phyloP scores from a whole-genome alignment of 139 green algal genomes.

The Asterochloris erici region DNA sequence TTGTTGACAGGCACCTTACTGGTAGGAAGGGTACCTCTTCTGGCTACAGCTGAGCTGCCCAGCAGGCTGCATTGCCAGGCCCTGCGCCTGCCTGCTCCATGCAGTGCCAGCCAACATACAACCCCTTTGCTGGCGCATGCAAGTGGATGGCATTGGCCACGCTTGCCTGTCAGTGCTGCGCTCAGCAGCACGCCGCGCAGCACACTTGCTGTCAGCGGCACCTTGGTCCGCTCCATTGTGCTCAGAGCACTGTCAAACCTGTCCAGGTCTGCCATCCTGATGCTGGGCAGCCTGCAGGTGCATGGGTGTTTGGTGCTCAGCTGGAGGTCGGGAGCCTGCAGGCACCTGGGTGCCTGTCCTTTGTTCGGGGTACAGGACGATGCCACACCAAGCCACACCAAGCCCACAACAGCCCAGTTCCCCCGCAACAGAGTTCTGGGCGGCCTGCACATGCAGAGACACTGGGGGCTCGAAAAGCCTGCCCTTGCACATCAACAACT shows the following conservation, averaged over 20 bases:
- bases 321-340: too few relatives aligned
- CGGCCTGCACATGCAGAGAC: too few relatives aligned
- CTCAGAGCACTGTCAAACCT: not conserved
- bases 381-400: too few relatives aligned
- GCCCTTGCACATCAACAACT: too few relatives aligned
- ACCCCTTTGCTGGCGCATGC: not conserved
- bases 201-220: conserved; percentile 10
- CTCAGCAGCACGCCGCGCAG: conserved; percentile 18
- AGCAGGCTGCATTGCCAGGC: not conserved
- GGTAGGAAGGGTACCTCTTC: too few relatives aligned
- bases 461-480: too few relatives aligned
- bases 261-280: conserved; percentile 29
- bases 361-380: too few relatives aligned
- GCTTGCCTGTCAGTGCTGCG: conserved; percentile 2
- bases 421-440: too few relatives aligned
- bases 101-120: not conserved
- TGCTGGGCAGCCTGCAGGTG: conserved; percentile 43
- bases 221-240: not conserved
- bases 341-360: too few relatives aligned
- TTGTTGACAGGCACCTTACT: not conserved
- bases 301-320: not conserved
- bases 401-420: too few relatives aligned
- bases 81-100: not conserved
- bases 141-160: not conserved
- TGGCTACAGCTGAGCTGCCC: not conserved